Base-by-base conservation (phyloP, 352 stramenopile species). In the Aphanomyces cochlioides region DNA sequence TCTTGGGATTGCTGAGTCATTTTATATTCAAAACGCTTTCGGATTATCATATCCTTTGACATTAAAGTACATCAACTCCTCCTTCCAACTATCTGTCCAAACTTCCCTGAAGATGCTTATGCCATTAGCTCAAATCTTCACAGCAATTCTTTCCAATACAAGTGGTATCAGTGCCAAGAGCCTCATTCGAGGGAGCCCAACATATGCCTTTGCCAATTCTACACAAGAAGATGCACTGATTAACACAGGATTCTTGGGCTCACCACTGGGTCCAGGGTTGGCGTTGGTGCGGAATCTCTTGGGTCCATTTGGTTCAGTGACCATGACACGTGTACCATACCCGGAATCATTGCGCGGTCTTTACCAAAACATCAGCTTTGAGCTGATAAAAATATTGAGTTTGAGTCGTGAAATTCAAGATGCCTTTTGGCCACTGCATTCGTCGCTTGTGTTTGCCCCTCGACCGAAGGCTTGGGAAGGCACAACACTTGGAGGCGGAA, bases 61-160 rank as follows among this genome's bases (percentile, higher is more conserved):
- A 15, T 36, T 70, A 8, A 70, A 70, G 36, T 5, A 12, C n/a
- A 63, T 28, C 36, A 61, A 61, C n/a, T 36, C 47, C 5, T 17
- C 47, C 17, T 28, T 61, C 36, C 64, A 70, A 19, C 28, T 45
- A 4, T 37, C 48, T 12, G 37, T 47, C 15, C 64, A 61, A 43
- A 61, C 64, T 10, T 39, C 45, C n/a, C 61, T 70, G 40, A 70
- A 70, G 39, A 61, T 70, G 45, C 17, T 40, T 19, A 63, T 47
- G 64, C 10, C 39, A 8, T 38, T 70, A 21, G 64, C 64, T 17
- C 41, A 58, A 5, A 50, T 53, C 21, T 15, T 70, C 3, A 34
- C 7, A 7, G 28, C 5, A n/a, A 48, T 70, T 43, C 5, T 36
- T 7, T 7, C 19, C 4, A 70, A 70, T n/a, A 28, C 34, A 15